A percentile compares a stretch with the other conserved stretches of the same genome.
Evolutionary conservation across 139 green algal species (phyloP).

Genomic region (Chlamydomonas asymmetrica): DNA sequence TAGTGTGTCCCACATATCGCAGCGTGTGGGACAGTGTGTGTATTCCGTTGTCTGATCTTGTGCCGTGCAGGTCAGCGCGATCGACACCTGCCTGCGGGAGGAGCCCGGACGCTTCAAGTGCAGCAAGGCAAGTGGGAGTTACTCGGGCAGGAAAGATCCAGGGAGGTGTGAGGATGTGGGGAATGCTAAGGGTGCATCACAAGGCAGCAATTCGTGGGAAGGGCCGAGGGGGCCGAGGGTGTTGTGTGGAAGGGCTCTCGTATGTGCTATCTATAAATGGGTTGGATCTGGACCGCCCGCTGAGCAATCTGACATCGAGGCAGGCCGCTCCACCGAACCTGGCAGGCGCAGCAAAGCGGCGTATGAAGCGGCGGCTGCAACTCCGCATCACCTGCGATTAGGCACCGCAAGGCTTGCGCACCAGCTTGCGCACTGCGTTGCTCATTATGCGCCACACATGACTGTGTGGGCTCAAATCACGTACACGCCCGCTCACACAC

Average conservation of each 20-base stretch:
- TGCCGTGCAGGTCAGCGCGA: constrained; percentile 62
- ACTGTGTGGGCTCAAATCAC: too few relatives aligned
- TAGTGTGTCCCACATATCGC: too few relatives aligned
- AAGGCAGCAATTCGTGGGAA: neutral
- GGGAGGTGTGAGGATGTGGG: neutral
- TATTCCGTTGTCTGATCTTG: neutral
- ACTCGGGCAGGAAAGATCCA: neutral
- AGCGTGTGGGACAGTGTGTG: neutral
- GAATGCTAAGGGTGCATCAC: neutral
- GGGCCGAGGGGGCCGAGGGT: neutral
- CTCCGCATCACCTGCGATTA: too few relatives aligned
- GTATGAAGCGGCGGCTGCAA: too few relatives aligned
- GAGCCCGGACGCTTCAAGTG: constrained; percentile 68
- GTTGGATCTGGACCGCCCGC: neutral
- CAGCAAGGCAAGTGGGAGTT: constrained; percentile 43
- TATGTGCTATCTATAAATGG: neutral
- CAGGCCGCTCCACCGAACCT: too few relatives aligned
- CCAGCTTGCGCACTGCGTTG: too few relatives aligned
- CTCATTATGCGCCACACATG: too few relatives aligned
- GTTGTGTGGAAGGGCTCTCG: neutral
- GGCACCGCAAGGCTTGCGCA: too few relatives aligned
- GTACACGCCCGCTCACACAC: too few relatives aligned
- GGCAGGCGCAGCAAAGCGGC: too few relatives aligned
- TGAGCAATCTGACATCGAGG: neutral
- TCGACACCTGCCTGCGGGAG: constrained; percentile 80